Evolutionary conservation across 2,329 filamentous ascomycete genomes (phyloP).

Genomic region (Orbilia blumenaviensis): DNA sequence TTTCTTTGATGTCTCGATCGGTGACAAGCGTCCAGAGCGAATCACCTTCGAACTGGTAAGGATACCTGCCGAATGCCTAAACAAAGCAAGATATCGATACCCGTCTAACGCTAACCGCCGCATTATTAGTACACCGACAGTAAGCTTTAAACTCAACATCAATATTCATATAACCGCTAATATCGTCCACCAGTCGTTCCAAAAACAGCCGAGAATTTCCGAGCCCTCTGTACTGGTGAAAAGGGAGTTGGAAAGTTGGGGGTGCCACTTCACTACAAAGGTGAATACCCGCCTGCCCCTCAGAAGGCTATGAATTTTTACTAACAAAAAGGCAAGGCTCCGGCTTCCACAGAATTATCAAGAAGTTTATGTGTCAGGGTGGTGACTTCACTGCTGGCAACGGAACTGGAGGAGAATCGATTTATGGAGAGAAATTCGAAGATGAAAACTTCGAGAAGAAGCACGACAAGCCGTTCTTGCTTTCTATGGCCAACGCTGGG

Average conservation of each 20-base stretch:
- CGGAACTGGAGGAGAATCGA: conserved; percentile 87
- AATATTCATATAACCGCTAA: conserved; percentile 41
- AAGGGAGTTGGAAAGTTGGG: conserved; percentile 83
- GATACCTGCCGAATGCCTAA: conserved; percentile 54
- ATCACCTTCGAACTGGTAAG: conserved; percentile 84
- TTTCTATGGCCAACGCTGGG: conserved; percentile 94
- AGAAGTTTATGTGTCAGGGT: conserved; percentile 96
- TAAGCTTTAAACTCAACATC: conserved; percentile 57
- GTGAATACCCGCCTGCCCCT: conserved; percentile 57
- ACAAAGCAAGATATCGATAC: no score
- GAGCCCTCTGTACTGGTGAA: conserved; percentile 92
- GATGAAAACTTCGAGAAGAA: conserved; percentile 91
- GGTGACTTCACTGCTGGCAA: conserved; percentile 83
- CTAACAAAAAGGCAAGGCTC: conserved; percentile 96
- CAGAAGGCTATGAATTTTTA: conserved; percentile 61
- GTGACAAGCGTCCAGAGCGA: conserved; percentile 75
- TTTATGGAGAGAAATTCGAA: conserved; percentile 88
- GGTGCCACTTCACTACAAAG: conserved; percentile 90
- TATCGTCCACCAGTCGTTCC: conserved; percentile 81
- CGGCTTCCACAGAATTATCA: conserved; percentile 95
- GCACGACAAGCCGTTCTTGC: conserved; percentile 93
- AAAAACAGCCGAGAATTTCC: conserved; percentile 96
- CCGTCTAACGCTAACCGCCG: conserved; percentile 1
- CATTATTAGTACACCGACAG: conserved; percentile 64
- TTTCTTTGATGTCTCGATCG: conserved; percentile 92